Evolutionary conservation across 257 asterid species (phyloP).

Genomic region (Marsdenia floribunda): DNA sequence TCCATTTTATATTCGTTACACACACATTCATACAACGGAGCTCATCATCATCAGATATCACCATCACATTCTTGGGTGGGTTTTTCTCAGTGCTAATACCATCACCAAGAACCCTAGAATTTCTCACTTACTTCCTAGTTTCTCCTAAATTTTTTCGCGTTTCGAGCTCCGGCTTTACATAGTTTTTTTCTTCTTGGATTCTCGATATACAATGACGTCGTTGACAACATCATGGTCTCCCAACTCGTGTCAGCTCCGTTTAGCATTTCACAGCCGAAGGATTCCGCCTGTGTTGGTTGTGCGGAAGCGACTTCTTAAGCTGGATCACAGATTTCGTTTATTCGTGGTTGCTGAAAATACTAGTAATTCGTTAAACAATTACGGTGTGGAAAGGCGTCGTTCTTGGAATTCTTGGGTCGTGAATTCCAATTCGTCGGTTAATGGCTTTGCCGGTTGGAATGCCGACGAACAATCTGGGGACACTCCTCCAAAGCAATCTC

Average conservation of each 20-base stretch:
- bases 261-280: constrained; percentile 52
- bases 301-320: constrained; percentile 36
- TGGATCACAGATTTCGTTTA: constrained; percentile 40
- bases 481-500: constrained; percentile 42
- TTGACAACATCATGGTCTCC: constrained; percentile 65
- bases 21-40: not conserved
- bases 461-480: constrained; percentile 38
- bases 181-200: not conserved
- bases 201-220: constrained; percentile 43
- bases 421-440: constrained; percentile 42
- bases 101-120: constrained; percentile 4
- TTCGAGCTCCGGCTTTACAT: not conserved
- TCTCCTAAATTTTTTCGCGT: constrained; percentile 1
- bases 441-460: constrained; percentile 75
- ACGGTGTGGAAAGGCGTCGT: constrained; percentile 41
- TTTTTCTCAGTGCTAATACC: constrained; percentile 4
- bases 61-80: not conserved
- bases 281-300: constrained; percentile 20
- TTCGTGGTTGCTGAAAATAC: constrained; percentile 34
- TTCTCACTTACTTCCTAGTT: not conserved
- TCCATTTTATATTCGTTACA: no score
- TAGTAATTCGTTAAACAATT: constrained; percentile 27
- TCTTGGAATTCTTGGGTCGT: constrained; percentile 41
- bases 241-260: constrained; percentile 80
- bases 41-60: not conserved